Percentiles rank a stretch among this genome's conserved stretches.
phyloP scores from a whole-genome alignment of 78 protist species.

The Bodo saltans region DNA sequence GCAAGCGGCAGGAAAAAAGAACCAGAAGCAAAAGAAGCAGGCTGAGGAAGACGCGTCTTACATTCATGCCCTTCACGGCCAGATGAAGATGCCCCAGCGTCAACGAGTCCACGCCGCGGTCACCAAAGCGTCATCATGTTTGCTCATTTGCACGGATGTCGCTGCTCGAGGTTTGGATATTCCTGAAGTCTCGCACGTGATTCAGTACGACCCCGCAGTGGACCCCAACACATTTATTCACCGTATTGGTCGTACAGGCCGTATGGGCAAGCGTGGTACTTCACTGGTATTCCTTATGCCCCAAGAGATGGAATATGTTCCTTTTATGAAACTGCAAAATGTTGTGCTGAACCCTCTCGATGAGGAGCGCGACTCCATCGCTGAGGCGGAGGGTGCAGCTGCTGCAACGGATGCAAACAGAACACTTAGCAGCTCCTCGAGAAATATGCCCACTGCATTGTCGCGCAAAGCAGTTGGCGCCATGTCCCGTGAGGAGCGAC shows the following conservation, averaged over 20 bases:
- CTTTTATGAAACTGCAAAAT: conserved; percentile 35
- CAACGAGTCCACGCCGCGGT: background rate
- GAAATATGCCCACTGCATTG: too few relatives aligned
- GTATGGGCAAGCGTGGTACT: conserved; percentile 70
- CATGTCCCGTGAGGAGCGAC: background rate
- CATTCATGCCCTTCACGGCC: conserved; percentile 74
- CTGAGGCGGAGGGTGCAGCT: background rate
- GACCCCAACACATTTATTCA: conserved; percentile 80
- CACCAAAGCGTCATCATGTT: conserved; percentile 6
- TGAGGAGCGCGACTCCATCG: background rate
- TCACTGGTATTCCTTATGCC: conserved; percentile 56
- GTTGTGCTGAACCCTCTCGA: background rate
- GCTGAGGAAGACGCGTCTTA: background rate
- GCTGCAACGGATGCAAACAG: background rate
- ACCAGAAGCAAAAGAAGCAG: too few relatives aligned
- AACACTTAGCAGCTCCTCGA: too few relatives aligned
- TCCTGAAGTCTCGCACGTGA: conserved; percentile 75
- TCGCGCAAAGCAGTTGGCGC: background rate
- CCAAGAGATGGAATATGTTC: conserved; percentile 58
- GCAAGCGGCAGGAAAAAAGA: too few relatives aligned
- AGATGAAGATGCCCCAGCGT: conserved; percentile 62
- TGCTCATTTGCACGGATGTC: conserved; percentile 73
- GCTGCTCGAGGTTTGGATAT: conserved; percentile 84
- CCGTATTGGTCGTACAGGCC: conserved; percentile 87
- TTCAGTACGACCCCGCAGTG: conserved; percentile 83